A percentile compares a stretch with the other conserved stretches of the same genome.
Conservation (phyloP, 345 rosid species). For the Conringia planisiliqua region DNA sequence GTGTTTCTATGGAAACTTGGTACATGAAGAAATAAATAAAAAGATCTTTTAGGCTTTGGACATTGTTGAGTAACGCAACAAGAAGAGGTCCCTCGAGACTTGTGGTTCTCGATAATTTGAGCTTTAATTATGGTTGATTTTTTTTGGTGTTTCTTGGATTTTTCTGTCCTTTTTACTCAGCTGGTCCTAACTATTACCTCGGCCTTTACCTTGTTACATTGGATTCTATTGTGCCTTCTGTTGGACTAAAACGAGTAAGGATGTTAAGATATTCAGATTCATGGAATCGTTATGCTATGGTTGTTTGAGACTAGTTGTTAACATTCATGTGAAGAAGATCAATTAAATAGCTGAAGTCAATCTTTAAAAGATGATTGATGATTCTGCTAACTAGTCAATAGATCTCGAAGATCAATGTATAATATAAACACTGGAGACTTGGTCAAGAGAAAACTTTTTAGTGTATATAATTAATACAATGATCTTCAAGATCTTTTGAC, state of each 20-base stretch:
- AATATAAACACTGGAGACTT: not conserved
- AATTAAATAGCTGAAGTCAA: not conserved
- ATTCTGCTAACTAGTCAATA: not conserved
- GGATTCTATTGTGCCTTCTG: not conserved
- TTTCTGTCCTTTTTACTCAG: conserved; percentile 5
- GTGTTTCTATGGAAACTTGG: not conserved
- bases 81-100: conserved; percentile 23
- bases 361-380: not conserved
- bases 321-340: conserved; percentile 5
- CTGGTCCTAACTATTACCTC: conserved; percentile 37
- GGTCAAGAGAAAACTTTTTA: not conserved
- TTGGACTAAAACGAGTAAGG: not conserved
- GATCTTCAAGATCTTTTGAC: not conserved
- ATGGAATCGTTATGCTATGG: not conserved
- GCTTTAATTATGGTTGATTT: not conserved
- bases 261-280: not conserved
- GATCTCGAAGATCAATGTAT: conserved; percentile 3
- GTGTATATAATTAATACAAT: not conserved
- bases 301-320: not conserved
- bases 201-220: not conserved
- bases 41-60: conserved; percentile 1
- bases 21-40: not conserved
- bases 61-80: not conserved
- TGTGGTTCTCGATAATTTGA: conserved; percentile 21
- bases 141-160: conserved; percentile 21